Percentiles rank a stretch among this genome's conserved stretches.
phyloP scores from a whole-genome alignment of 2,329 filamentous ascomycete species.

The Ophiostoma quercus region DNA sequence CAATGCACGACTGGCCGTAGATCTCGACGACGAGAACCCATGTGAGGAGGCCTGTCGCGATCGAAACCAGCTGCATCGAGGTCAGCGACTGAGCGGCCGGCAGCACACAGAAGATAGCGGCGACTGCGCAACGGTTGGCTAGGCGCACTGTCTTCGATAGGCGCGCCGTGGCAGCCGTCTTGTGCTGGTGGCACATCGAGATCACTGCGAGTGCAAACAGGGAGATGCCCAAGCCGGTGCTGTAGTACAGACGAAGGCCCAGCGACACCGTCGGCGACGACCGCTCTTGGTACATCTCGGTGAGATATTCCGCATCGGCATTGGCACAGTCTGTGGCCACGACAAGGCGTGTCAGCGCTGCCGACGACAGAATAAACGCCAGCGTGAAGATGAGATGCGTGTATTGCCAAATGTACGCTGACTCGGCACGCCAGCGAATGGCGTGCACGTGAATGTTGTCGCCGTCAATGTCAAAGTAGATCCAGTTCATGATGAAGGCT shows the following conservation, averaged over 20 bases:
- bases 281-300: constrained; percentile 45
- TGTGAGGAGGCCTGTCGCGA: constrained; percentile 41
- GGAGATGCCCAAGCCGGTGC: constrained; percentile 53
- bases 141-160: constrained; percentile 49
- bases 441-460: constrained; percentile 55
- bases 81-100: constrained; percentile 46
- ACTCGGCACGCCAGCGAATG: constrained; percentile 44
- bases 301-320: constrained; percentile 45
- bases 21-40: constrained; percentile 47
- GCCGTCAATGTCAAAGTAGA: constrained; percentile 59
- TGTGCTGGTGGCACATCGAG: constrained; percentile 52
- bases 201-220: constrained; percentile 52
- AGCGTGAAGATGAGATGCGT: constrained; percentile 60
- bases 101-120: constrained; percentile 50
- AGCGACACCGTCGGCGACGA: constrained; percentile 47
- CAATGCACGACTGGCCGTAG: constrained; percentile 44
- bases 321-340: constrained; percentile 50
- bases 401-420: constrained; percentile 49
- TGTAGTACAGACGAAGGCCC: constrained; percentile 60
- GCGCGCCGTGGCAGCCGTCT: constrained; percentile 45
- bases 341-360: constrained; percentile 54
- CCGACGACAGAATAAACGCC: constrained; percentile 55
- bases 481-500: constrained; percentile 56
- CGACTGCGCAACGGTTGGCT: constrained; percentile 45
- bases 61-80: constrained; percentile 43